Evolutionary conservation across 2,329 filamentous ascomycete genomes (phyloP).

Genomic region (Alternaria triticimaculans): DNA sequence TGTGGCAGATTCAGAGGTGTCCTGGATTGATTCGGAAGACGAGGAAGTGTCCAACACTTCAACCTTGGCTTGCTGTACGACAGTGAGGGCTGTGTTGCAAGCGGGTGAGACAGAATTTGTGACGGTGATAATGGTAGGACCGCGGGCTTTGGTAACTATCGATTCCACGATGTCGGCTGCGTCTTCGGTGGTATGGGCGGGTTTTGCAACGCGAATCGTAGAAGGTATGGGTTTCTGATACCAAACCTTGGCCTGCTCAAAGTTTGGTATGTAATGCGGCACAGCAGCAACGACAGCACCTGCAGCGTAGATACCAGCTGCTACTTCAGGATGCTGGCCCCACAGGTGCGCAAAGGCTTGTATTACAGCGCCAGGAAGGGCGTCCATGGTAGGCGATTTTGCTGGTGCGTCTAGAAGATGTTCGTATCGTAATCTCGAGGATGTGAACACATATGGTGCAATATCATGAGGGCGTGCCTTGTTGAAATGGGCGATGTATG

Average conservation of each 20-base stretch:
- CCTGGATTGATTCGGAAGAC: not conserved
- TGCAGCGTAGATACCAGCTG: not conserved
- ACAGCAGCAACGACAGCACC: not conserved
- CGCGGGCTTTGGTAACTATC: not conserved
- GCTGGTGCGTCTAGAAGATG: not conserved
- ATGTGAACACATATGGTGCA: not conserved
- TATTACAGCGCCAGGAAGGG: not conserved
- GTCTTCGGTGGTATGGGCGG: not conserved
- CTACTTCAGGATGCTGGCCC: not conserved
- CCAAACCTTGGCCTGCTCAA: constrained; percentile 1
- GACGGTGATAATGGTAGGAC: not conserved
- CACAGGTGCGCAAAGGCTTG: not conserved
- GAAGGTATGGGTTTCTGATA: not conserved
- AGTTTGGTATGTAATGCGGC: not conserved
- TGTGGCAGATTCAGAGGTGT: not conserved
- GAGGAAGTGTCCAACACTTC: not conserved
- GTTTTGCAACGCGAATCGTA: not conserved
- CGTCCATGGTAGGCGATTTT: not conserved
- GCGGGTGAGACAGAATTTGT: not conserved
- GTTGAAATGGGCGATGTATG: not conserved
- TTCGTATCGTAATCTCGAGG: not conserved
- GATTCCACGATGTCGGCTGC: not conserved
- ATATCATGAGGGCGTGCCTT: not conserved
- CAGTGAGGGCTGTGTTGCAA: not conserved
- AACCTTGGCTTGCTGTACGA: not conserved